Conservation (phyloP, 139 green algal species). For the Klebsormidium nitens region DNA sequence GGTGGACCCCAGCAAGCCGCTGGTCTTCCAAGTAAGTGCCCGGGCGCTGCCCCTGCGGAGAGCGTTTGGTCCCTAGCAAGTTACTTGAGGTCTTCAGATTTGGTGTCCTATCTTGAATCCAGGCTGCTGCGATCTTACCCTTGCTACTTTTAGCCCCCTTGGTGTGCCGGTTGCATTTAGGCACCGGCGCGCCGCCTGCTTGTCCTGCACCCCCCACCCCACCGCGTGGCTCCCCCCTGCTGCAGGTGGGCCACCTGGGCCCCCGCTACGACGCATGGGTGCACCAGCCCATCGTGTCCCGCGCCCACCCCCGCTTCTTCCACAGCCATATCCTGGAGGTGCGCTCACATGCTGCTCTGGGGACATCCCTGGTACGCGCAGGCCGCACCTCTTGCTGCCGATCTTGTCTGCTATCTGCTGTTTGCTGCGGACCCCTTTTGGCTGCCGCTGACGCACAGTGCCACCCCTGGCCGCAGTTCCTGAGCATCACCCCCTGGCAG, state of each 20-base stretch:
- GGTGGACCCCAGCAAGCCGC: conserved; percentile 27
- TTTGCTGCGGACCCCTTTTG: background rate
- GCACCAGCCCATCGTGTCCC: conserved; percentile 50
- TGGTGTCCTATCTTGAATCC: too few species aligned
- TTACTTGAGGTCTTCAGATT: too few species aligned
- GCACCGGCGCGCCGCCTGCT: too few species aligned
- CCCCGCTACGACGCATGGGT: conserved; percentile 75
- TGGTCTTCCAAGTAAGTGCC: conserved; percentile 31
- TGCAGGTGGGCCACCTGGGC: conserved; percentile 58
- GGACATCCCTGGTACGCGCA: background rate
- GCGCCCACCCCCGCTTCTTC: conserved; percentile 71
- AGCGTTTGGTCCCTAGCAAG: too few species aligned
- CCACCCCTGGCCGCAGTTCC: conserved; percentile 4
- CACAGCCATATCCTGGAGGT: conserved; percentile 48
- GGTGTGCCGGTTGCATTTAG: too few species aligned
- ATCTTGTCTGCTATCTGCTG: background rate
- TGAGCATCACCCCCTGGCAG: conserved; percentile 70
- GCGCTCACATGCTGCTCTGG: background rate
- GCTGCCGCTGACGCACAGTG: background rate
- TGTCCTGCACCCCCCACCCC: background rate
- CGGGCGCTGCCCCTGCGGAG: too few species aligned
- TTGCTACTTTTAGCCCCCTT: too few species aligned
- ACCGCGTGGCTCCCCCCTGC: background rate
- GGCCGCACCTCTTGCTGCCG: background rate
- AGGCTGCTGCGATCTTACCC: too few species aligned